phyloP scores from a whole-genome alignment of 73 alveolate species.

The Durusdinium trenchii region DNA sequence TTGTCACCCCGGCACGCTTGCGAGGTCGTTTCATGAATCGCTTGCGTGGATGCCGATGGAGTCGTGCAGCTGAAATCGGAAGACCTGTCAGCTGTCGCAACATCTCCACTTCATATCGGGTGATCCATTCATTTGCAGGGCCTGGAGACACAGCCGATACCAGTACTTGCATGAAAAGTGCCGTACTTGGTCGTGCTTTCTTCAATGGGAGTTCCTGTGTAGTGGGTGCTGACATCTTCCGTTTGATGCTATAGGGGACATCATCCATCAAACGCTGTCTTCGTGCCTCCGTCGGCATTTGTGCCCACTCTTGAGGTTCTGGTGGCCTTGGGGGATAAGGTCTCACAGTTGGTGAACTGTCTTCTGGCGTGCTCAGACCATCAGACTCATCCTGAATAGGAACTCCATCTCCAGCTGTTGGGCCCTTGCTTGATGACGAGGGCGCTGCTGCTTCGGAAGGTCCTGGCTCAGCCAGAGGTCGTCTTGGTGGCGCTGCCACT shows the following conservation, averaged over 20 bases:
- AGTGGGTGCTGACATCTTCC: background rate
- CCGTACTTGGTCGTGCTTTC: background rate
- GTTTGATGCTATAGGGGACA: background rate
- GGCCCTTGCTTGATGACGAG: background rate
- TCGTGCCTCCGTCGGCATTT: background rate
- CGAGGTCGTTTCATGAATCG: background rate
- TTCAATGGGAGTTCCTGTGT: background rate
- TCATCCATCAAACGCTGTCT: background rate
- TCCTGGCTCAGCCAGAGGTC: background rate
- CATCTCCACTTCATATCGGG: background rate
- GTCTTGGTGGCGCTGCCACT: background rate
- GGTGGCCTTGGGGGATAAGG: background rate
- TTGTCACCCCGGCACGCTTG: background rate
- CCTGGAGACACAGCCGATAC: background rate
- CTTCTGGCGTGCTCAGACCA: no score
- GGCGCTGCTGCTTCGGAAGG: background rate
- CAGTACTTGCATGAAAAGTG: background rate
- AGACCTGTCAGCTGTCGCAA: background rate
- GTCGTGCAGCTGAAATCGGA: background rate
- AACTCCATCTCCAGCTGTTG: background rate
- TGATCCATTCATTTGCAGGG: constrained; percentile 8
- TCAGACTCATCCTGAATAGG: background rate
- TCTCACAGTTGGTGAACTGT: no score
- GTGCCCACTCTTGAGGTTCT: background rate
- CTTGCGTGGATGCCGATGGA: constrained; percentile 30